phyloP scores from a whole-genome alignment of 768 basidiomycete genomes.

The Tricholoma bakamatsutake region DNA sequence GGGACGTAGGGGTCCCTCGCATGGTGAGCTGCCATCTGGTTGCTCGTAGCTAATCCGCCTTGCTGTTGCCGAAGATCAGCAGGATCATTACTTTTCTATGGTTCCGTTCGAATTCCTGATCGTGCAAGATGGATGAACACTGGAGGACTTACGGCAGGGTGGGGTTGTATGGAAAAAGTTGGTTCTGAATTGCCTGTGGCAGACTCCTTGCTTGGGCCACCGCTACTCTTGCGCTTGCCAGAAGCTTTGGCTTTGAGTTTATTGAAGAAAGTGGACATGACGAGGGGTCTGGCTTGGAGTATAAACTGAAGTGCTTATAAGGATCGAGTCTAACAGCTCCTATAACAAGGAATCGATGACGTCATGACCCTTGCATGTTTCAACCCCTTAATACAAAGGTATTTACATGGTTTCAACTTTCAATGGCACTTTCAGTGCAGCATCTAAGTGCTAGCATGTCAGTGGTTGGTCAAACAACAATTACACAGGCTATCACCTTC shows the following conservation, averaged over 20 bases:
- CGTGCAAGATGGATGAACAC: neutral
- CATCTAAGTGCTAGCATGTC: neutral
- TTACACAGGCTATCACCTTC: conserved; percentile 5
- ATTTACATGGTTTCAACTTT: neutral
- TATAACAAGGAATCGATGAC: neutral
- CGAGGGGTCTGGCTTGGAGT: conserved; percentile 3
- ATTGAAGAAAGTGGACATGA: conserved; percentile 20
- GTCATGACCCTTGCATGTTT: neutral
- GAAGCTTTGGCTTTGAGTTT: conserved; percentile 21
- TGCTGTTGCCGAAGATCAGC: conserved; percentile 38
- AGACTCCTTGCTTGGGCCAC: conserved; percentile 3
- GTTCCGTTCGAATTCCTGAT: neutral
- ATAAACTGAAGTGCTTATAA: neutral
- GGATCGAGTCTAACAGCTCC: neutral
- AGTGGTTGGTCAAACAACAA: neutral
- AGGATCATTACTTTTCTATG: conserved; percentile 57
- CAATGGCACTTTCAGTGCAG: neutral
- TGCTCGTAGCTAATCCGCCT: conserved; percentile 31
- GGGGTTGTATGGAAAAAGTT: conserved; percentile 48
- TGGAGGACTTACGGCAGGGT: conserved; percentile 46
- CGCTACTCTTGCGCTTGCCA: conserved; percentile 7
- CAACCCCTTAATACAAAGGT: neutral
- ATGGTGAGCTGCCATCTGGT: conserved; percentile 38
- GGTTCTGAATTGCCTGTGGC: conserved; percentile 26
- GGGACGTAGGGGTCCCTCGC: conserved; percentile 49